Base-by-base conservation (phyloP, 768 basidiomycete species). In the Termitomyces sp. region DNA sequence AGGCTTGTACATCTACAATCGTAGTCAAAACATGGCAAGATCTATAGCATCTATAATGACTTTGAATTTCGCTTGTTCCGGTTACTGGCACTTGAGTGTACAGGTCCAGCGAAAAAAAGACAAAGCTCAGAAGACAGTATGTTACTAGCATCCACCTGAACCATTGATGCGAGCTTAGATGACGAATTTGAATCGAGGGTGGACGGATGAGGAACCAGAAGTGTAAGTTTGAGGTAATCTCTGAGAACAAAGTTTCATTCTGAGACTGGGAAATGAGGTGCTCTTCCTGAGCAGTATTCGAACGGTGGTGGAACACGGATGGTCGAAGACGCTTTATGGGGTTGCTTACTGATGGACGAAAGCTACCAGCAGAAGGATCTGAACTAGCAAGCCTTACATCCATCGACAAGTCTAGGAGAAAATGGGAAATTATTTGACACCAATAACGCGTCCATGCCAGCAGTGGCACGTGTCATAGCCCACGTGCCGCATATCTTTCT, bases 41-140 rank as follows among this genome's bases (percentile, higher is more conserved):
- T 19, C 21, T 12, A 19, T 21, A 41, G 35, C 11, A n/a, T 28
- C 5, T 21, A 40, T 24, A 5, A 48, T 37, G 22, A 54, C 52
- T 47, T 32, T 10, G 15, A 19, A n/a, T 40, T 45, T 51, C 42
- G 10, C 42, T 45, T 26, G 34, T 24, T 32, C 57, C 47, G 32
- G 45, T 6, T 1, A 53, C 47, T 26, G 51, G 54, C n/a, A 42
- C 19, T 35, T 61, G 58, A 21, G 59, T 58, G 60, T 68, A 75
- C 47, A 70, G 40, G 44, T 66, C 65, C 59, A 63, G 45, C 19
- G 75, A 72, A 38, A 75, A 64, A 37, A 78, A 65, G 12, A 72
- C 50, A 21, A 78, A 60, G 62, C 77, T 74, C 53, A 76, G 38
- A 55, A 71, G 69, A 53, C 74, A 76, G 55, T 81, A 81, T 30